Evolutionary conservation across 2,329 filamentous ascomycete genomes (phyloP).

Genomic region (Scleromitrula shiraiana): DNA sequence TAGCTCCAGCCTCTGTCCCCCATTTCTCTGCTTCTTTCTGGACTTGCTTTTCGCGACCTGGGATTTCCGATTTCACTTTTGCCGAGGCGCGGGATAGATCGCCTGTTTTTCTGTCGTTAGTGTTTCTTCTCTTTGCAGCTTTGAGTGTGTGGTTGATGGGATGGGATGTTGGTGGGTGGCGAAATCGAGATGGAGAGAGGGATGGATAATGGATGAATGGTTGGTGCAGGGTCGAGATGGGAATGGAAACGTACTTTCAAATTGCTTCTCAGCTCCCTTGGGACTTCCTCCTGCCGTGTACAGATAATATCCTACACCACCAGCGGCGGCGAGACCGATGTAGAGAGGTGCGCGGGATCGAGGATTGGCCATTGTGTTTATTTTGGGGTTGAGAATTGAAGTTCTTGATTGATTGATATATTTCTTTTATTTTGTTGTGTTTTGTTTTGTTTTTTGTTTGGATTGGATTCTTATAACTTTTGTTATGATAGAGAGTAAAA

Average conservation of each 20-base stretch:
- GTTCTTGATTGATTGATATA: not conserved
- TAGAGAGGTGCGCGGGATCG: conserved; percentile 34
- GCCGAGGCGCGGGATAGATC: conserved; percentile 65
- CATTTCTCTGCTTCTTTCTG: conserved; percentile 58
- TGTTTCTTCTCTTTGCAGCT: conserved; percentile 4
- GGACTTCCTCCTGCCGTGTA: conserved; percentile 78
- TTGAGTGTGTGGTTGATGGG: not conserved
- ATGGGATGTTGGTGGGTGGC: not conserved
- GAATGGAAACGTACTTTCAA: conserved; percentile 59
- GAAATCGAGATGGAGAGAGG: not conserved
- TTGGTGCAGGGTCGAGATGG: not conserved
- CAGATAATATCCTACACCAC: conserved; percentile 79
- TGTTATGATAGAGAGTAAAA: too few species aligned
- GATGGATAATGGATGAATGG: not conserved
- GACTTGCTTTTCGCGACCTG: conserved; percentile 51
- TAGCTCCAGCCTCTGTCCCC: conserved; percentile 53
- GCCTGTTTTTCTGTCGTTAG: too few species aligned
- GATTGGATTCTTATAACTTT: too few species aligned
- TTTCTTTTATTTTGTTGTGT: too few species aligned
- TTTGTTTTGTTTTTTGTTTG: too few species aligned
- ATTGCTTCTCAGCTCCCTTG: conserved; percentile 76
- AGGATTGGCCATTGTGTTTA: conserved; percentile 26
- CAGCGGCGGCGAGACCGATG: conserved; percentile 55
- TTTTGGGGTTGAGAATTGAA: not conserved
- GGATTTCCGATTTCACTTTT: conserved; percentile 58